These are phyloP conservation scores for Ogataea pilisensis DNA, from an alignment of 805 yeast species.

Conservation along the genomic window DNA sequence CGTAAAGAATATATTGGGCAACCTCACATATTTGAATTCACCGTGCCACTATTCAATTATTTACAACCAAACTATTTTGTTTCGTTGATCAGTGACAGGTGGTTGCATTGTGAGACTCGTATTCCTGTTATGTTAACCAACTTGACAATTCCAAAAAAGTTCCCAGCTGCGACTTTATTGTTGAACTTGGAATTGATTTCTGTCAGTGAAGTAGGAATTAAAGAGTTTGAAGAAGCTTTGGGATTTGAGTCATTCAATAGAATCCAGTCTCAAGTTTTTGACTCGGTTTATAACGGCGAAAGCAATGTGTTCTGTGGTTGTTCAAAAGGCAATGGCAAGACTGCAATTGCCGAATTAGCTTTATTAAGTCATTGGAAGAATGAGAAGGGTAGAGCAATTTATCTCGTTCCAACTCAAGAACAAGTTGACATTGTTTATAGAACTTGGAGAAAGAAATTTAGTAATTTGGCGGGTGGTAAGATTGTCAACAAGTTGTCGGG, in stretches of 20 bases:
- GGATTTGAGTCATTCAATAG: conserved; percentile 57
- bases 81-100: conserved; percentile 69
- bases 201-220: conserved; percentile 41
- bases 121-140: conserved; percentile 54
- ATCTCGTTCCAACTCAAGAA: conserved; percentile 61
- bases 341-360: conserved; percentile 67
- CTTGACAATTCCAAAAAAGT: conserved; percentile 55
- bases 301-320: conserved; percentile 60
- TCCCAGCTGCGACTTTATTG: conserved; percentile 58
- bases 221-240: conserved; percentile 45
- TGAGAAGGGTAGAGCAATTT: conserved; percentile 66
- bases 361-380: conserved; percentile 68
- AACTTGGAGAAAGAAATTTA: conserved; percentile 51
- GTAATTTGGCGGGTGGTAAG: conserved; percentile 53
- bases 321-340: conserved; percentile 74
- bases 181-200: conserved; percentile 50
- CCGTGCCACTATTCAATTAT: conserved; percentile 57
- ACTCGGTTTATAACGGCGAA: conserved; percentile 50
- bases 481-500: conserved; percentile 53
- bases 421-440: conserved; percentile 43
- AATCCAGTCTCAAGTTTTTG: conserved; percentile 70
- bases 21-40: conserved; percentile 58
- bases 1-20: conserved; percentile 44
- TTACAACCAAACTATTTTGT: conserved; percentile 68
- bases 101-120: conserved; percentile 74